Percentiles rank a stretch among this genome's conserved stretches.
These are phyloP conservation scores for Melaleuca quinquenervia DNA, from an alignment of 345 rosid genomes.

Conservation along the genomic window DNA sequence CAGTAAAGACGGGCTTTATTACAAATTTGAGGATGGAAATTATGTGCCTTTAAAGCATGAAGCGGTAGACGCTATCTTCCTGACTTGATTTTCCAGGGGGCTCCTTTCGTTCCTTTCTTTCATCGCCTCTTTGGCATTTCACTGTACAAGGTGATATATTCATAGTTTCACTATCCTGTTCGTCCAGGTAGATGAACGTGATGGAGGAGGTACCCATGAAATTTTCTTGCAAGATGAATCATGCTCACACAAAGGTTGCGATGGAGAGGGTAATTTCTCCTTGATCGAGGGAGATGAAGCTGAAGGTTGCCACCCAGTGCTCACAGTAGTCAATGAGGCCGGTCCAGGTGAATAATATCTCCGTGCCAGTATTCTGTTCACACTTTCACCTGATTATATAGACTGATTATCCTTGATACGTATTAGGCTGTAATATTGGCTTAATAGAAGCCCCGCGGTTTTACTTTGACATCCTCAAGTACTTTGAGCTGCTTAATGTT, in stretches of 20 bases:
- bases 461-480: not conserved
- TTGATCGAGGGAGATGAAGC: constrained; percentile 2
- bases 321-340: not conserved
- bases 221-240: constrained; percentile 15
- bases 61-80: constrained; percentile 12
- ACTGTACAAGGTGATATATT: not conserved
- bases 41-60: constrained; percentile 31
- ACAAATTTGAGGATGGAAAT: constrained; percentile 60
- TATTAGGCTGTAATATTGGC: not conserved
- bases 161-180: not conserved
- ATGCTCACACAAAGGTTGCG: not conserved
- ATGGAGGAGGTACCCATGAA: constrained; percentile 8
- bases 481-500: not conserved
- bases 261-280: constrained; percentile 1
- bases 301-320: constrained; percentile 1
- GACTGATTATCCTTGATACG: not conserved
- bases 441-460: not conserved
- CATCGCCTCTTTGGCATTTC: not conserved
- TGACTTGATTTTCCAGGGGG: not conserved
- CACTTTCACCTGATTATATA: not conserved
- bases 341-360: not conserved
- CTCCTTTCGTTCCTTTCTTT: not conserved
- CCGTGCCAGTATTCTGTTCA: not conserved
- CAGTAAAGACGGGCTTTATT: constrained; percentile 58
- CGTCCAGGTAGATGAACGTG: constrained; percentile 10